A percentile compares a stretch with the other conserved stretches of the same genome.
Conservation (phyloP, 352 stramenopile species). For the Globisporangium splendens region DNA sequence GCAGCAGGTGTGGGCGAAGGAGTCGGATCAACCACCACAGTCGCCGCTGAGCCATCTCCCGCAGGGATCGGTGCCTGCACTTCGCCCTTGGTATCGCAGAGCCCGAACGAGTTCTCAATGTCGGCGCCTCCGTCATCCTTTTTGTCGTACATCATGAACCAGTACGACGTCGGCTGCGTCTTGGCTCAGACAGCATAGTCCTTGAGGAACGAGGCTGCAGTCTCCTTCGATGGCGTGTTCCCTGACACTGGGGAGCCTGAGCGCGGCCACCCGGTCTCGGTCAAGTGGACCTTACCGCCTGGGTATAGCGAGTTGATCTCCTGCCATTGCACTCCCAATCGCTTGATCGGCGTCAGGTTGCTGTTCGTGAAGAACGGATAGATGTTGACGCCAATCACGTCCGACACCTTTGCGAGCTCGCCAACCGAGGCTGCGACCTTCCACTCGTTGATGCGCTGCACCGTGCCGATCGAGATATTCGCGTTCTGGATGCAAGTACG, state of each 20-base stretch:
- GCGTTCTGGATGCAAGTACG: constrained; percentile 38
- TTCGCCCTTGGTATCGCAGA: constrained; percentile 21
- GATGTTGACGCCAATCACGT: constrained; percentile 47
- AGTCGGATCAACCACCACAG: too few relatives aligned
- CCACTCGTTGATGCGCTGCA: constrained; percentile 45
- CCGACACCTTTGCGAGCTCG: constrained; percentile 22
- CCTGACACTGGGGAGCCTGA: constrained; percentile 14
- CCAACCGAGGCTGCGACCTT: constrained; percentile 18
- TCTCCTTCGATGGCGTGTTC: constrained; percentile 27
- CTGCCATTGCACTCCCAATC: constrained; percentile 28
- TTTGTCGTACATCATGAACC: constrained; percentile 48
- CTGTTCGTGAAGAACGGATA: constrained; percentile 44
- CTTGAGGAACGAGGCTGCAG: constrained; percentile 23
- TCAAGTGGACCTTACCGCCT: constrained; percentile 28
- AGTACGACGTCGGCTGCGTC: constrained; percentile 25
- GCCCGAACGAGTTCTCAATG: constrained; percentile 41
- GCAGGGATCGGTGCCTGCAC: constrained; percentile 25
- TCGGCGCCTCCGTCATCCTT: constrained; percentile 19
- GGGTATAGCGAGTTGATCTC: constrained; percentile 30
- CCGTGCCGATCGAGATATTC: constrained; percentile 49
- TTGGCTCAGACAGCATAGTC: constrained; percentile 28
- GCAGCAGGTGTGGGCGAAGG: too few relatives aligned
- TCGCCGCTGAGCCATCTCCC: constrained; percentile 7
- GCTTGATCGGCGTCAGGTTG: constrained; percentile 24
- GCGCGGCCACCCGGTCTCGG: constrained; percentile 41